These are phyloP conservation scores for Atalantia buxifolia DNA, from an alignment of 345 rosid species.

Conservation along the genomic window DNA sequence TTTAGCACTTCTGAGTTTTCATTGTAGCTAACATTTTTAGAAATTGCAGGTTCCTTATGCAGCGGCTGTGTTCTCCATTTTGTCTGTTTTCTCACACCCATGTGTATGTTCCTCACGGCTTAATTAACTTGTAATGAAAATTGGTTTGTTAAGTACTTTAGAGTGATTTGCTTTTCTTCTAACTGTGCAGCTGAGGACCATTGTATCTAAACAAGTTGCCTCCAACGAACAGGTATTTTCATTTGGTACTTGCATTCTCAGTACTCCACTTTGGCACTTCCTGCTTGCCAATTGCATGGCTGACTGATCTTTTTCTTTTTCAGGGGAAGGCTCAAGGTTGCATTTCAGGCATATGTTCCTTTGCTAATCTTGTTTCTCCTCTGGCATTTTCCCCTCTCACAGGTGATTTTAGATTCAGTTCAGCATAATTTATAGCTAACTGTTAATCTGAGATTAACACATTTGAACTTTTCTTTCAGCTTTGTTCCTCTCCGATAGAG, in stretches of 20 bases:
- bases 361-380: constrained; percentile 73
- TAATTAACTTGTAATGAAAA: neutral
- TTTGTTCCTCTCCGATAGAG: constrained; percentile 71
- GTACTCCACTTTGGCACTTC: neutral
- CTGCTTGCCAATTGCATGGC: neutral
- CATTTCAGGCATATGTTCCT: constrained; percentile 74
- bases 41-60: constrained; percentile 71
- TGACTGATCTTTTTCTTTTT: neutral
- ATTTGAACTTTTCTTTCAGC: constrained; percentile 39
- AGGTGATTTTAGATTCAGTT: constrained; percentile 34
- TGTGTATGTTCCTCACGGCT: constrained; percentile 55
- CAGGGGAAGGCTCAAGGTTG: constrained; percentile 96
- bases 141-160: neutral
- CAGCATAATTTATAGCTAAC: neutral
- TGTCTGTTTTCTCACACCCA: constrained; percentile 62
- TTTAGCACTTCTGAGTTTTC: neutral
- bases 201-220: constrained; percentile 86
- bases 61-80: constrained; percentile 57
- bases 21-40: constrained; percentile 20
- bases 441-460: constrained; percentile 8
- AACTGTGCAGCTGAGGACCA: constrained; percentile 65
- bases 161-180: neutral
- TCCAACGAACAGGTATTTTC: constrained; percentile 64
- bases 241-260: neutral
- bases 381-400: constrained; percentile 77